phyloP scores from a whole-genome alignment of 1,284 basidiomycete species.

The Leccinum angustisporum region DNA sequence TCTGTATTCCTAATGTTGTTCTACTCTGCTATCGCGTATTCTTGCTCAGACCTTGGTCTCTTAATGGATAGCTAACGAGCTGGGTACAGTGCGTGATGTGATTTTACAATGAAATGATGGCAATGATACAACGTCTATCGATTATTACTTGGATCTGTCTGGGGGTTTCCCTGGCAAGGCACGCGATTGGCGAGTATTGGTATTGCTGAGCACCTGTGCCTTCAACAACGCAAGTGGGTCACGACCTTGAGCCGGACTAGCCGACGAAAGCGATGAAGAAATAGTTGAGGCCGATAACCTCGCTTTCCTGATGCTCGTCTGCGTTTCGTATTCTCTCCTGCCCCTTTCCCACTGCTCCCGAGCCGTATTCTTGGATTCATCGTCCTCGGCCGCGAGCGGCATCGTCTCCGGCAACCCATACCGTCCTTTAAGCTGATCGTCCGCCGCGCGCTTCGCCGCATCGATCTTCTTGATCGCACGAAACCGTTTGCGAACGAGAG shows the following conservation, averaged over 20 bases:
- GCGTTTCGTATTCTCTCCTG: conserved; percentile 42
- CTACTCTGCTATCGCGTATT: conserved; percentile 38
- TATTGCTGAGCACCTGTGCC: conserved; percentile 58
- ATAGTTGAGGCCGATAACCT: conserved; percentile 41
- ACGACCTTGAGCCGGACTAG: conserved; percentile 18
- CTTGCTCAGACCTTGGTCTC: conserved; percentile 39
- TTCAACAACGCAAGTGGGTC: conserved; percentile 46
- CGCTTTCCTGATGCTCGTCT: conserved; percentile 47
- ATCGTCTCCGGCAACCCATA: conserved; percentile 74
- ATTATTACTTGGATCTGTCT: conserved; percentile 22
- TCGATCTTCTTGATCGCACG: conserved; percentile 83
- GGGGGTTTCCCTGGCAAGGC: conserved; percentile 18
- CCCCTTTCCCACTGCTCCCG: conserved; percentile 60
- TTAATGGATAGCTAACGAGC: conserved; percentile 34
- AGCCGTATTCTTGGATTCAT: conserved; percentile 53
- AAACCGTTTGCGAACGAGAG: conserved; percentile 75
- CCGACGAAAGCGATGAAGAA: conserved; percentile 29
- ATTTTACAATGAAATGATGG: conserved; percentile 15
- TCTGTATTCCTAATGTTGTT: conserved; percentile 43
- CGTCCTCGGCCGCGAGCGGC: conserved; percentile 59
- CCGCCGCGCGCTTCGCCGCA: conserved; percentile 59
- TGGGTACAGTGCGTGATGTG: conserved; percentile 14
- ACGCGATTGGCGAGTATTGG: conserved; percentile 34
- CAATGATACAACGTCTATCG: conserved; percentile 1
- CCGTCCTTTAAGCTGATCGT: conserved; percentile 66